phyloP scores from a whole-genome alignment of 2,329 filamentous ascomycete genomes.

The Chrysosphaeria jannelii region DNA sequence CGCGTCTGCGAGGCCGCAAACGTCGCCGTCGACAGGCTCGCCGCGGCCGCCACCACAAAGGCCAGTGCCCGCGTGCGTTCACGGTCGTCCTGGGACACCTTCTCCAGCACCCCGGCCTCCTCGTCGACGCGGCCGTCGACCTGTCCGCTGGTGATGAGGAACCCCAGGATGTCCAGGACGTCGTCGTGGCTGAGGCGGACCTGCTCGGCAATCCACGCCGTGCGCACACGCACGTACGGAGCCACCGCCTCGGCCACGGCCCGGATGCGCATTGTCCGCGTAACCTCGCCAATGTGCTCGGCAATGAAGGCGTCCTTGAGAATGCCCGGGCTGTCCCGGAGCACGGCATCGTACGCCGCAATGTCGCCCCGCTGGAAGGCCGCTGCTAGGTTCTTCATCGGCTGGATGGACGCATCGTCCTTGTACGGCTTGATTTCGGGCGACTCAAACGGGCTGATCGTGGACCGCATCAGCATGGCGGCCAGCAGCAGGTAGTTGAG shows the following conservation, averaged over 20 bases:
- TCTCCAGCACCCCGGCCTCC: slow-evolving; percentile 53
- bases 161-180: slow-evolving; percentile 85
- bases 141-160: slow-evolving; percentile 71
- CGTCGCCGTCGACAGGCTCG: slow-evolving; percentile 35
- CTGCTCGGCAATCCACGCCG: slow-evolving; percentile 63
- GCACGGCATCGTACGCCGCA: slow-evolving; percentile 61
- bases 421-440: slow-evolving; percentile 98
- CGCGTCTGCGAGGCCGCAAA: slow-evolving; percentile 56
- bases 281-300: slow-evolving; percentile 97
- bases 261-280: slow-evolving; percentile 91
- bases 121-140: slow-evolving; percentile 76
- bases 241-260: slow-evolving; percentile 78
- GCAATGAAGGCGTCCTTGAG: slow-evolving; percentile 85
- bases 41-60: slow-evolving; percentile 40
- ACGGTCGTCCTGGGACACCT: slow-evolving; percentile 38
- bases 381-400: slow-evolving; percentile 92
- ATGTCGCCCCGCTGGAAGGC: slow-evolving; percentile 92
- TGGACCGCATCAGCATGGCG: slow-evolving; percentile 93
- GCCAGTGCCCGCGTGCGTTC: slow-evolving; percentile 45
- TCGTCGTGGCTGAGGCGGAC: slow-evolving; percentile 64
- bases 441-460: slow-evolving; percentile 96
- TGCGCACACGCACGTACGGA: slow-evolving; percentile 75
- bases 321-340: slow-evolving; percentile 68
- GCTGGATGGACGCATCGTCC: slow-evolving; percentile 75
- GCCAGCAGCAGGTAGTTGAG: slow-evolving; percentile 89